Base-by-base conservation (phyloP, 2,329 filamentous ascomycete genomes). In the Thelonectria blattea region DNA sequence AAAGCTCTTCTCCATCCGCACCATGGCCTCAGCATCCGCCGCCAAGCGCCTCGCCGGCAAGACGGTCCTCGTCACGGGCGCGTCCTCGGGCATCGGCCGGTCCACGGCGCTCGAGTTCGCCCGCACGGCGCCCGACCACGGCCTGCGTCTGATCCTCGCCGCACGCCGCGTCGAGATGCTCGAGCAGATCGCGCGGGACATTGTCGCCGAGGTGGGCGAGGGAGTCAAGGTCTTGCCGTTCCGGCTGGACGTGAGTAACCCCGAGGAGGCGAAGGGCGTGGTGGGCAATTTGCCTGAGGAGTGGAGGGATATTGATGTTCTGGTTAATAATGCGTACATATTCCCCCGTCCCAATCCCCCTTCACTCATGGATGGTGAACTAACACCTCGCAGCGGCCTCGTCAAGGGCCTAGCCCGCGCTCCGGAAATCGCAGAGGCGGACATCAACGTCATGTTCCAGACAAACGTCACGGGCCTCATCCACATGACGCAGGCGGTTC, bases 401-500 rank as follows among this genome's bases (percentile, higher is more conserved):
- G 94, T 97, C 62, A 94, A 91, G 77, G 93, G 93, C 65, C 86
- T 97, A 12, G 94, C 91, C 51, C 88, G 90, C 73, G 92, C 93
- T 1, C 93, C 93, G 17, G 85, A 91, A 42, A 97, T 99, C 73
- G 84, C 83, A 15, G 84, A 91, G 71, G 88, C 89, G 60, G 94
- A 99, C 78, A 90, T 97, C 70, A 83, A 90, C 70, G 72, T 88
- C 75, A 97, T 98, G 93, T 92, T 97, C 74, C 80, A 85, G 48
- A 98, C 95, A 60, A 99, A 99, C 75, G 93, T 98, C 53, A 95
- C 91, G 2, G 95, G 95, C 27, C 83, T 99, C 34, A 95, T 99
- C 81, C 91, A 94, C 81, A 92, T 98, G 90, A 98, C 95, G 1
- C 95, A 99, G 81, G 91, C 91, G 47, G 83, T 97, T 43, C 78